Conservation (phyloP, 2,329 filamentous ascomycete species). For the Paraphoma chrysanthemicola region DNA sequence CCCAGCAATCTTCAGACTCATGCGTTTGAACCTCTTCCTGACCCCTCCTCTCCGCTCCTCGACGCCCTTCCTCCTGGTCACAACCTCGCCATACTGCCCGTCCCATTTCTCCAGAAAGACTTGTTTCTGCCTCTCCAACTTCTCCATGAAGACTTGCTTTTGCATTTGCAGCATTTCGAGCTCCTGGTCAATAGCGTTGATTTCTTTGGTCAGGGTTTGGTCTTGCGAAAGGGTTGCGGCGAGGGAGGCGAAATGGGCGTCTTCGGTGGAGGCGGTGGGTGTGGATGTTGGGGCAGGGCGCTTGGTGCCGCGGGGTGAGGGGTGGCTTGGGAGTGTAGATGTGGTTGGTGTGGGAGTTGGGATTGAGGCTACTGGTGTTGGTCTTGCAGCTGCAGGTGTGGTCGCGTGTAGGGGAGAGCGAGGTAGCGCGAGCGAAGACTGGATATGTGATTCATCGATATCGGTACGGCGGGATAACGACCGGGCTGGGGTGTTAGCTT, state of each 20-base stretch:
- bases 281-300: conserved; percentile 2
- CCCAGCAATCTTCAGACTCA: conserved; percentile 9
- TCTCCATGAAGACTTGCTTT: conserved; percentile 4
- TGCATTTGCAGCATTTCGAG: conserved; percentile 8
- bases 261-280: conserved; percentile 8
- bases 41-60: conserved; percentile 3
- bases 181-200: conserved; percentile 10
- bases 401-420: neutral
- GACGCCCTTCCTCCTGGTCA: neutral
- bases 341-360: neutral
- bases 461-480: neutral
- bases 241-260: conserved; percentile 12
- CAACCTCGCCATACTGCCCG: neutral
- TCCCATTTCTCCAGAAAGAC: neutral
- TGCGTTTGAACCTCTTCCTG: conserved; percentile 9
- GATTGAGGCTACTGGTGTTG: neutral
- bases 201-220: conserved; percentile 9
- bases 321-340: neutral
- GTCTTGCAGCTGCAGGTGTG: neutral
- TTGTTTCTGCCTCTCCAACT: conserved; percentile 3
- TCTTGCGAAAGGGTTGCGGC: conserved; percentile 7
- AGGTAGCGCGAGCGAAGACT: neutral
- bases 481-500: neutral
- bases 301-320: conserved; percentile 3
- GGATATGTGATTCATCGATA: conserved; percentile 2